Evolutionary conservation across 2,329 filamentous ascomycete species (phyloP), one percentile per base, ranked within the genome.

Genomic region (Coleophoma crateriformis): DNA sequence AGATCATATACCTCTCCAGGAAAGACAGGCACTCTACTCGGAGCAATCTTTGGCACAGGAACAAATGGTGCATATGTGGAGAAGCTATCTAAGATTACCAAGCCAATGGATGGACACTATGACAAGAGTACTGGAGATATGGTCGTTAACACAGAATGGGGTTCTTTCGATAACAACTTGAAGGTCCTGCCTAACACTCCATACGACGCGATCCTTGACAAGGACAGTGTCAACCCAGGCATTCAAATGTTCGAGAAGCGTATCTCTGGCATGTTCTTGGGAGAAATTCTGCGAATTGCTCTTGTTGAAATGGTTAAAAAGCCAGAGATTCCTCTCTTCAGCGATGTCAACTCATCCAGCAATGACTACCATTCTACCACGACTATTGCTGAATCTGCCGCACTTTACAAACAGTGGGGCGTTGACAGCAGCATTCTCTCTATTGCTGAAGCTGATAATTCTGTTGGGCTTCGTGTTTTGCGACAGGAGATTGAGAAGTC

Each of bases 191-290:
- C 92, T 42, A 86, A 84, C 61, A 97, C 92, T 0, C 73, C 81
- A 0, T 97, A 90, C 72, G 94, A 99, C 65, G 72, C 76, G 45
- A 78, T 82, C 50, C 77, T 99, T 20, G 92, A 99, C 68, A 72
- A 74, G 50, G 82, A 85, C 52, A 94, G 86, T 57, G 83, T 89
- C 60, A 97, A 99, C 69, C 92, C 91, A 0, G 94, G 94, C 22
- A 83, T 95, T 54, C 94, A 99, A 66, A 96, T 97, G 88, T 99
- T 97, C 64, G 94, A 99, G 74, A 99, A 99, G 78, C 87, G 92
- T 44, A 87, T 99, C 14, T 96, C 90, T 0, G 94, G 94, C 67
- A 97, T 99, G 92, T 99, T 97, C 73, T 71, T 99, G 45, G 94
- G 94, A 48, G 94, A 99, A 68, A 91, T 97, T 55, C 78, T 96